Conservation (phyloP, 352 stramenopile genomes). For the Pythium folliculosum region DNA sequence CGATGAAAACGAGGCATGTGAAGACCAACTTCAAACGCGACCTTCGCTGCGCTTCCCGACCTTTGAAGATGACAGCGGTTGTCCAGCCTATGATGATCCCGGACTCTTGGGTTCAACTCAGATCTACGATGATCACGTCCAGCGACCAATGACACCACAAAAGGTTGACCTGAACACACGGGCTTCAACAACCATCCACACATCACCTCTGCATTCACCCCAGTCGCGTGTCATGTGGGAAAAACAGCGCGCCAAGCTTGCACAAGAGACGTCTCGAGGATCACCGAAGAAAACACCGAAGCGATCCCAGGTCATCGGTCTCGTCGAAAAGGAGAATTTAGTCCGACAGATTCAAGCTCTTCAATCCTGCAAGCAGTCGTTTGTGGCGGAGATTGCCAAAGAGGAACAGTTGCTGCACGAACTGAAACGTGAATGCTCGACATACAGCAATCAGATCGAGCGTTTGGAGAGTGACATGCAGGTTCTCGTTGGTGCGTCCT, state of each 20-base stretch:
- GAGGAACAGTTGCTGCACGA: constrained; percentile 66
- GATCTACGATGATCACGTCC: not conserved
- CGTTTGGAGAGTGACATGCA: constrained; percentile 37
- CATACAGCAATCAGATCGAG: constrained; percentile 58
- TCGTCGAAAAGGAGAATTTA: constrained; percentile 47
- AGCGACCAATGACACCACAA: not conserved
- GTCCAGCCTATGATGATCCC: constrained; percentile 58
- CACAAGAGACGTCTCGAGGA: not conserved
- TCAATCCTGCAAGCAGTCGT: constrained; percentile 67
- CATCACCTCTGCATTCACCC: constrained; percentile 4
- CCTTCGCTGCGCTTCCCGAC: constrained; percentile 35
- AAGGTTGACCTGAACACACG: not conserved
- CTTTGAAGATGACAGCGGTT: constrained; percentile 62
- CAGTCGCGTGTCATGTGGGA: constrained; percentile 14
- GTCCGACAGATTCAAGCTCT: constrained; percentile 56
- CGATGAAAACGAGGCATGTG: not conserved
- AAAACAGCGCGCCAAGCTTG: constrained; percentile 5
- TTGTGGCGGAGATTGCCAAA: constrained; percentile 59
- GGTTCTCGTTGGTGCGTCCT: constrained; percentile 4
- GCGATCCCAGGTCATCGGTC: constrained; percentile 28
- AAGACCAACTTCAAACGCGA: not conserved
- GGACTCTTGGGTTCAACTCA: not conserved
- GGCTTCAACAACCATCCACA: not conserved
- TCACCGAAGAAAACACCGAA: constrained; percentile 6
- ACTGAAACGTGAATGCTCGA: constrained; percentile 48